Evolutionary conservation across 306 rosid species (phyloP), one percentile per base, ranked within the genome.

Genomic region (Castanopsis chinensis): DNA sequence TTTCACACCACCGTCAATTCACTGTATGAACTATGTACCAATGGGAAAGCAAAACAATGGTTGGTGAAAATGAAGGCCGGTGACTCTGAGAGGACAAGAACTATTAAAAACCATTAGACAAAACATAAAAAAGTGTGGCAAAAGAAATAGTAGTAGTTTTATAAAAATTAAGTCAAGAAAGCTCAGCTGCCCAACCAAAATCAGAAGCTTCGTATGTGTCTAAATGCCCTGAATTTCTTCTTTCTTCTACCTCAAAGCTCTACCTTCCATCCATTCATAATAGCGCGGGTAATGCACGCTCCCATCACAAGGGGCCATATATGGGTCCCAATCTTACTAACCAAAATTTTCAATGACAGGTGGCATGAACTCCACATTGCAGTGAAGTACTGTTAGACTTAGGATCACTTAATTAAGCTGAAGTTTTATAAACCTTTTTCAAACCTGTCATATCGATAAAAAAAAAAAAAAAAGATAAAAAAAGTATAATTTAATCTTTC

Each of bases 121-220:
- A 67, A 67, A 23, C 18, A 4, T 3, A 10, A 20, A 21, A 25
- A 14, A 57, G 21, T 19, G 3, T 21, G 23, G 23, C 43, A 5
- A 15, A 55, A 69, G 41, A 23, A 18, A 64, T 61, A 74, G 7
- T 61, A 74, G 7, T 18, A 37, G 0, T 28, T 19, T 2, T 49
- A 49, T 43, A 30, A 74, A 65, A 45, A 68, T 41, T 30, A 9
- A 73, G 87, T 86, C 90, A 86, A 88, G 78, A 88, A 88, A 77
- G 78, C 54, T 63, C 83, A 72, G 84, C 87, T 77, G 73, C 81
- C 81, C 78, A 72, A 81, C 82, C 25, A 71, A 21, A 59, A 67
- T 55, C 21, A 32, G 83, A 81, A 74, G 23, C 74, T 72, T 78
- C 76, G 57, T 35, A 18, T 28, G 60, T 80, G 87, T 84, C 82